Percentiles rank a stretch among this genome's conserved stretches.
These are phyloP conservation scores for Penicillium atrosanguineum DNA, from an alignment of 495 filamentous ascomycete species.

Conservation along the genomic window DNA sequence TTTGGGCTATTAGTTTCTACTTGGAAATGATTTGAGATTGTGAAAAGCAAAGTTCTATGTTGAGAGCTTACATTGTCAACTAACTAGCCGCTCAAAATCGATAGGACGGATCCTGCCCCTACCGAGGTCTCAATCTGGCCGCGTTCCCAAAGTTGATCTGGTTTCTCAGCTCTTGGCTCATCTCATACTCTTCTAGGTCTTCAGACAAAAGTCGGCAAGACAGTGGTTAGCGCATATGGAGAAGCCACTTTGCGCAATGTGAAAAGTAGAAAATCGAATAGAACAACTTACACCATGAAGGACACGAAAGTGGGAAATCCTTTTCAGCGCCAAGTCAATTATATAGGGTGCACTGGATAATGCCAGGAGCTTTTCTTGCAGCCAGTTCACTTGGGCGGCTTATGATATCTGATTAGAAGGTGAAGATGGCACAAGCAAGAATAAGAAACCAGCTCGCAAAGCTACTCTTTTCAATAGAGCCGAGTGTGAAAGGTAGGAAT, in stretches of 20 bases:
- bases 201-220: slow-evolving; percentile 5
- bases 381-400: too few species aligned
- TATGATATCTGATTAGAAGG: too few species aligned
- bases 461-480: too few species aligned
- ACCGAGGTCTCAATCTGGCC: neutral
- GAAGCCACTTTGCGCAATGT: slow-evolving; percentile 4
- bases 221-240: slow-evolving; percentile 10
- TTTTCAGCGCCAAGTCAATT: too few species aligned
- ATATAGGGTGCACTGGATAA: too few species aligned
- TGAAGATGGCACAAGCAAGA: too few species aligned
- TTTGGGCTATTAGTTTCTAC: neutral
- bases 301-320: neutral
- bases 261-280: neutral
- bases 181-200: slow-evolving; percentile 4
- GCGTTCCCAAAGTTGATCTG: slow-evolving; percentile 11
- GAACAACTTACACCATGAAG: neutral
- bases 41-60: neutral
- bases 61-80: neutral
- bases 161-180: slow-evolving; percentile 3
- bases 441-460: too few species aligned
- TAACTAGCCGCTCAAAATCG: neutral
- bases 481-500: too few species aligned
- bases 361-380: too few species aligned
- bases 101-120: neutral
- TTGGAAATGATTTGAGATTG: neutral